phyloP scores from a whole-genome alignment of 2,329 filamentous ascomycete species.

The Neoascochyta sp. region DNA sequence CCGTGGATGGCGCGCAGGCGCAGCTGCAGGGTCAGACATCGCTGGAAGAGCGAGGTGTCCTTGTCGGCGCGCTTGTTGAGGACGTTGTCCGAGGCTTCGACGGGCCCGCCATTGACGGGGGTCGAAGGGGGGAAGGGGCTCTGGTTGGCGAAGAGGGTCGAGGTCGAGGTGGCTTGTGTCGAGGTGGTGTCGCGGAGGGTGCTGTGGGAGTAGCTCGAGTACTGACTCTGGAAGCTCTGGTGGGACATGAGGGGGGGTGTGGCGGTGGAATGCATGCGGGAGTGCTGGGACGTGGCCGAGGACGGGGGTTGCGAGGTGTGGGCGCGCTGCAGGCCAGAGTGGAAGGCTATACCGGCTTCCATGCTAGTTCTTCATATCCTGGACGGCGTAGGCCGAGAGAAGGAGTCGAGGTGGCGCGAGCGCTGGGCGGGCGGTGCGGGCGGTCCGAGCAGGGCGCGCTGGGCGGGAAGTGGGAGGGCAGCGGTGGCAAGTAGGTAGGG shows the following conservation, averaged over 20 bases:
- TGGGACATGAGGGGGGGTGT: conserved; percentile 41
- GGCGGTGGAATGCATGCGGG: conserved; percentile 34
- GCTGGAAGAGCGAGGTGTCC: conserved; percentile 88
- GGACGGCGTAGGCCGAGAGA: conserved; percentile 7
- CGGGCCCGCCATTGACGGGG: conserved; percentile 54
- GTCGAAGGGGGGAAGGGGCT: conserved; percentile 34
- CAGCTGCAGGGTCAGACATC: conserved; percentile 80
- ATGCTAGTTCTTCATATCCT: conserved; percentile 34
- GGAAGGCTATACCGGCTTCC: conserved; percentile 27
- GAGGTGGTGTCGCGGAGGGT: conserved; percentile 47
- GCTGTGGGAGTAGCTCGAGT: conserved; percentile 47
- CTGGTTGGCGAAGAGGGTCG: conserved; percentile 43
- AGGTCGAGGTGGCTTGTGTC: conserved; percentile 45
- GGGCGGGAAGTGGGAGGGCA: not conserved
- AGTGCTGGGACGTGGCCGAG: conserved; percentile 18
- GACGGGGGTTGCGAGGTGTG: conserved; percentile 24
- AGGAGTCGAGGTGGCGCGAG: conserved; percentile 7
- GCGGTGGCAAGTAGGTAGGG: not conserved
- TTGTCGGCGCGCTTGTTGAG: conserved; percentile 97
- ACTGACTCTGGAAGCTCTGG: conserved; percentile 47
- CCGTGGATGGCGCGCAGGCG: conserved; percentile 78
- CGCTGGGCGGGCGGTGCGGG: conserved; percentile 9
- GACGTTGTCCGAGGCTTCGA: conserved; percentile 83
- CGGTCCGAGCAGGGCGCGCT: conserved; percentile 1
- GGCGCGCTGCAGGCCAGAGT: conserved; percentile 16